Conservation (phyloP, 441 rosid species). For the Biscutella laevigata region DNA sequence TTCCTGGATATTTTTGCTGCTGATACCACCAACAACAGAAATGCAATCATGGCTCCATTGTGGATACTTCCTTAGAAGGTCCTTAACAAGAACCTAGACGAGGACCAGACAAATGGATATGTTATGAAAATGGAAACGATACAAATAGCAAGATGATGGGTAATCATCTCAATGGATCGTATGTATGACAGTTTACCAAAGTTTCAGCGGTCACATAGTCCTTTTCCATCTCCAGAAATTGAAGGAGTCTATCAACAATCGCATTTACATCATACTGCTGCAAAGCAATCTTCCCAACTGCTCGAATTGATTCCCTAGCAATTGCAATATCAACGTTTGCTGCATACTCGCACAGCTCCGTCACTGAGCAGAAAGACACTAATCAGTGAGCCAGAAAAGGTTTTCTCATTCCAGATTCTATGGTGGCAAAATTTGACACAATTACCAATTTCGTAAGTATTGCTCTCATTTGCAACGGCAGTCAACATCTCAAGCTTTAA, state of each 20-base stretch:
- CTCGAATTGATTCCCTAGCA: slow-evolving; percentile 91
- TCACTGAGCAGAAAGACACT: slow-evolving; percentile 44
- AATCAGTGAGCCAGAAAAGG: slow-evolving; percentile 14
- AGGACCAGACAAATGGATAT: neutral
- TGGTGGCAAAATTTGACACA: slow-evolving; percentile 4
- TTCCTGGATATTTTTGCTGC: slow-evolving; percentile 82
- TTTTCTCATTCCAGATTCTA: neutral
- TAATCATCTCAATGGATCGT: neutral
- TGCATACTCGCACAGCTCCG: slow-evolving; percentile 93
- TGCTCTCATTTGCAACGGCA: slow-evolving; percentile 92
- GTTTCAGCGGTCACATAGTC: slow-evolving; percentile 96
- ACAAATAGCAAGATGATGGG: neutral
- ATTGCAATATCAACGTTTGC: slow-evolving; percentile 92
- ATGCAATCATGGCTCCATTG: slow-evolving; percentile 99
- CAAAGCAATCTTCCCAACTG: slow-evolving; percentile 92
- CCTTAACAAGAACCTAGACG: slow-evolving; percentile 88
- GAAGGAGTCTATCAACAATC: slow-evolving; percentile 97
- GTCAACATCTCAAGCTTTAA: slow-evolving; percentile 99
- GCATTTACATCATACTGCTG: slow-evolving; percentile 99
- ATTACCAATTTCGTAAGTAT: slow-evolving; percentile 93
- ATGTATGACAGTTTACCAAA: slow-evolving; percentile 44
- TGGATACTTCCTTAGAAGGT: slow-evolving; percentile 90
- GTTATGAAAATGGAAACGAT: neutral
- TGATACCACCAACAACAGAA: slow-evolving; percentile 96
- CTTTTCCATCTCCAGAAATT: slow-evolving; percentile 97